Conservation (phyloP, 2,329 filamentous ascomycete genomes). For the Ceratocystiopsis brevicomis region DNA sequence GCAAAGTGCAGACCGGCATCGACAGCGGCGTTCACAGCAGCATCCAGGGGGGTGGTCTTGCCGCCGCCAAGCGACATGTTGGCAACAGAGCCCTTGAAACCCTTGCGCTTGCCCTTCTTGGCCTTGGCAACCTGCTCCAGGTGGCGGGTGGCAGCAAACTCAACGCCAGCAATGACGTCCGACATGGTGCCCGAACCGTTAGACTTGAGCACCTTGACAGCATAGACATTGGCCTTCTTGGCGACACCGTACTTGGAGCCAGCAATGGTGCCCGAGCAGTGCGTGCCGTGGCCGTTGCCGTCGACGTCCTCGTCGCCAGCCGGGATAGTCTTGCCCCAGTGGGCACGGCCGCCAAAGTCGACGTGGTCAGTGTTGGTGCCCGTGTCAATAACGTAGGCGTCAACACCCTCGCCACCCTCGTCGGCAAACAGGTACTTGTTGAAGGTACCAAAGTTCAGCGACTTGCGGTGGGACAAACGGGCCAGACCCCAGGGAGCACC, state of each 20-base stretch:
- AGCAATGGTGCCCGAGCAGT: constrained; percentile 95
- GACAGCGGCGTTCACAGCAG: constrained; percentile 86
- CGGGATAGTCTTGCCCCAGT: constrained; percentile 95
- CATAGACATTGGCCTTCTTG: constrained; percentile 94
- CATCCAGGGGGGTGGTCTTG: constrained; percentile 82
- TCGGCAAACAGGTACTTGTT: constrained; percentile 94
- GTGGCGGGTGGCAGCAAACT: constrained; percentile 76
- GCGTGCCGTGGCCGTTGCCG: constrained; percentile 95
- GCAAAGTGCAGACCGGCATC: constrained; percentile 88
- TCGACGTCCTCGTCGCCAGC: constrained; percentile 66
- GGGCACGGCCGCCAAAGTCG: constrained; percentile 89
- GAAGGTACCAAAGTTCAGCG: constrained; percentile 75
- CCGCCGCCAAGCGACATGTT: constrained; percentile 99
- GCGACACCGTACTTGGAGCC: constrained; percentile 99
- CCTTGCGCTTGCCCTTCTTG: constrained; percentile 80
- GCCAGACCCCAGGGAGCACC: constrained; percentile 97
- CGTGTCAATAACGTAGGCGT: constrained; percentile 97
- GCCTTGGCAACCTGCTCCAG: constrained; percentile 53
- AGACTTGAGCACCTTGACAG: constrained; percentile 94
- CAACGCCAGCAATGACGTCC: constrained; percentile 94
- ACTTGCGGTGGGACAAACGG: constrained; percentile 86
- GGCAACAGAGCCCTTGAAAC: constrained; percentile 96
- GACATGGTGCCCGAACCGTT: constrained; percentile 98
- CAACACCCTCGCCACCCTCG: constrained; percentile 88
- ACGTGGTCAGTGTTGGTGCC: constrained; percentile 88